Percentiles rank a stretch among this genome's conserved stretches.
These are phyloP conservation scores for Epichloe coenophiala DNA, from an alignment of 2,329 filamentous ascomycete species.

Conservation along the genomic window DNA sequence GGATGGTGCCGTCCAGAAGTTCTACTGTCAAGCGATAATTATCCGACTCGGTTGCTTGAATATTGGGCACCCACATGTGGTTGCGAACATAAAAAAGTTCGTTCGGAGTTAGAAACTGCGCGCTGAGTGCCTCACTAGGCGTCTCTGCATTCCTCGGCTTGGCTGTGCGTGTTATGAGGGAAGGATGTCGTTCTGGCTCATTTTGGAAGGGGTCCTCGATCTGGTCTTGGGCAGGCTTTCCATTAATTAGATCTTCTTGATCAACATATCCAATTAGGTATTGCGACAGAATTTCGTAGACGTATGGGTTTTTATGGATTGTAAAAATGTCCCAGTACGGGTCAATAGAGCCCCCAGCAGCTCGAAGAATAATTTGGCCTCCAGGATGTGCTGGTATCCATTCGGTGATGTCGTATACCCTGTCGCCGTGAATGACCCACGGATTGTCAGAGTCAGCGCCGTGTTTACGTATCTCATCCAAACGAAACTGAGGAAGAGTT, in stretches of 20 bases:
- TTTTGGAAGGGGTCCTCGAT: conserved; percentile 48
- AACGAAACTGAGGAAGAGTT: conserved; percentile 32
- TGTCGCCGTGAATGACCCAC: conserved; percentile 49
- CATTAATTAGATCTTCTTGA: conserved; percentile 42
- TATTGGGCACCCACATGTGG: conserved; percentile 48
- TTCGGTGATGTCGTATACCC: conserved; percentile 58
- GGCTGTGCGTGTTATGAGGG: conserved; percentile 36
- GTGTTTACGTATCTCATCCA: conserved; percentile 38
- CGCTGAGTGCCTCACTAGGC: conserved; percentile 31
- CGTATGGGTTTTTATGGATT: conserved; percentile 53
- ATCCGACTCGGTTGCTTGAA: conserved; percentile 23
- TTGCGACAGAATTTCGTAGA: conserved; percentile 50
- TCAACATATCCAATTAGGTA: conserved; percentile 52
- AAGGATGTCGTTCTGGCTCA: conserved; percentile 38
- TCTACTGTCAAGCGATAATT: conserved; percentile 38
- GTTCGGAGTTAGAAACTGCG: conserved; percentile 40
- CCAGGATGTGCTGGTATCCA: conserved; percentile 54
- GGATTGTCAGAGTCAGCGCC: conserved; percentile 37
- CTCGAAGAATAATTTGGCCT: conserved; percentile 53
- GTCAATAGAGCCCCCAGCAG: conserved; percentile 50
- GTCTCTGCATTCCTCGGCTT: conserved; percentile 51
- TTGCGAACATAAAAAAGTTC: conserved; percentile 47
- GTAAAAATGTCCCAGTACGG: conserved; percentile 59
- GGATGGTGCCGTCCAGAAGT: conserved; percentile 38
- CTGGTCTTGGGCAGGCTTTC: conserved; percentile 34